Conservation (phyloP, 2,329 filamentous ascomycete genomes). For the Alternaria sp. region DNA sequence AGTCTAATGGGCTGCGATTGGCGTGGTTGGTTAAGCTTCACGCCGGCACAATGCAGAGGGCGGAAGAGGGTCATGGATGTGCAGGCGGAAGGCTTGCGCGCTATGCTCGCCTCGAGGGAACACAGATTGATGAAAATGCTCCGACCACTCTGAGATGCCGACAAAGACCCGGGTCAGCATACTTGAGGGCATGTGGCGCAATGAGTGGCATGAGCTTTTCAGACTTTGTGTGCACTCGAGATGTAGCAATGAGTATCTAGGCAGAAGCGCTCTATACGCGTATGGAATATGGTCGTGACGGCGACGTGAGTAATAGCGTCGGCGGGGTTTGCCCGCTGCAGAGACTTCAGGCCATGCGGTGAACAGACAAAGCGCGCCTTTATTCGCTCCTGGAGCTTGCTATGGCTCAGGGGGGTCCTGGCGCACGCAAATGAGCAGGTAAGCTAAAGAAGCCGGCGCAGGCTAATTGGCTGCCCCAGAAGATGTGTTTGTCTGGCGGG, state of each 20-base stretch:
- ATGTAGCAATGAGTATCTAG: not conserved
- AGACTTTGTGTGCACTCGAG: not conserved
- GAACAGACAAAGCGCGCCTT: constrained; percentile 9
- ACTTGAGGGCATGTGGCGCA: not conserved
- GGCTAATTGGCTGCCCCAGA: constrained; percentile 10
- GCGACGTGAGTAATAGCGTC: constrained; percentile 24
- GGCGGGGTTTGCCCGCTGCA: constrained; percentile 32
- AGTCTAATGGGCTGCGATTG: constrained; percentile 33
- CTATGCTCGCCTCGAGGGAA: constrained; percentile 16
- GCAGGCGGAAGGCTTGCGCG: constrained; percentile 33
- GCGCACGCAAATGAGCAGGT: constrained; percentile 42
- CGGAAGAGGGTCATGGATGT: constrained; percentile 30
- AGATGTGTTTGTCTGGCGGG: constrained; percentile 7
- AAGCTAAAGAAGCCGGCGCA: constrained; percentile 15
- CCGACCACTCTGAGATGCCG: constrained; percentile 16
- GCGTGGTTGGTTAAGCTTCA: constrained; percentile 40
- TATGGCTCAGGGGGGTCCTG: constrained; percentile 26
- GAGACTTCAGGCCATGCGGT: constrained; percentile 29
- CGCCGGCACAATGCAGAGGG: constrained; percentile 29
- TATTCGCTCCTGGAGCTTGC: constrained; percentile 11
- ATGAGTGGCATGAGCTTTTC: not conserved
- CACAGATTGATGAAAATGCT: constrained; percentile 22
- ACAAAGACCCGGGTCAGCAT: not conserved
- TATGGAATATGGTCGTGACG: not conserved
- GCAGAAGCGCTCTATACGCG: not conserved